Base-by-base conservation (phyloP, 768 basidiomycete species). In the Pleurotus platypus region DNA sequence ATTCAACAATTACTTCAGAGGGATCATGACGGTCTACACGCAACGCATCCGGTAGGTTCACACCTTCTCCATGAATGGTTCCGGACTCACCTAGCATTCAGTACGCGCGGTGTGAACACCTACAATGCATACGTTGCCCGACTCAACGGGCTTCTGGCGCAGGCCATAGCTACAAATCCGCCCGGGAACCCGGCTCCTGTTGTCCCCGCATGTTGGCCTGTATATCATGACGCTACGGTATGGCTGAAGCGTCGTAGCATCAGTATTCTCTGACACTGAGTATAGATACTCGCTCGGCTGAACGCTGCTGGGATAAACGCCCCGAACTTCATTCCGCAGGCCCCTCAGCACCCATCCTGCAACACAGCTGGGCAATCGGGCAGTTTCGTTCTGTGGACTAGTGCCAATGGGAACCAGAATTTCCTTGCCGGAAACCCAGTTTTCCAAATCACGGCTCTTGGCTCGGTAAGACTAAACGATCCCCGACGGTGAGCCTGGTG, bases 1-100 rank as follows among this genome's bases (percentile, higher is more conserved):
- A 20, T 50, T 50, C 49, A 50, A 50, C 49, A 50, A 50, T 35
- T 50, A 15, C 24, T 35, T 50, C 27, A 24, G 49, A 12, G 20
- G 15, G 15, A 24, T 50, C 24, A 50, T 50, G 49, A 30, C 22
- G 15, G n/a, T n/a, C 22, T 50, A 50, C 30, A 30, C 49, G 8
- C 20, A 50, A n/a, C 49, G 49, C 7, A 50, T 50, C 15, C 26
- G 22, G 49, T 50, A 50, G 7, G 13, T 50, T 5, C 13, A 1
- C 1, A 20, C 22, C 18, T 22, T 5, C 9, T 3, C 16, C 2
- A 48, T 43, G 13, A 27, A 27, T 43, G 12, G 7, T 1, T 15
- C 6, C 7, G 11, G 12, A 18, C 16, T 18, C 22, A 47, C 24
- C 16, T 30, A 16, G n/a, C 24, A 6, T 6, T 6, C 18, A 37